These are phyloP conservation scores for Cerioporus squamosus DNA, from an alignment of 1,284 basidiomycete species.

Conservation along the genomic window DNA sequence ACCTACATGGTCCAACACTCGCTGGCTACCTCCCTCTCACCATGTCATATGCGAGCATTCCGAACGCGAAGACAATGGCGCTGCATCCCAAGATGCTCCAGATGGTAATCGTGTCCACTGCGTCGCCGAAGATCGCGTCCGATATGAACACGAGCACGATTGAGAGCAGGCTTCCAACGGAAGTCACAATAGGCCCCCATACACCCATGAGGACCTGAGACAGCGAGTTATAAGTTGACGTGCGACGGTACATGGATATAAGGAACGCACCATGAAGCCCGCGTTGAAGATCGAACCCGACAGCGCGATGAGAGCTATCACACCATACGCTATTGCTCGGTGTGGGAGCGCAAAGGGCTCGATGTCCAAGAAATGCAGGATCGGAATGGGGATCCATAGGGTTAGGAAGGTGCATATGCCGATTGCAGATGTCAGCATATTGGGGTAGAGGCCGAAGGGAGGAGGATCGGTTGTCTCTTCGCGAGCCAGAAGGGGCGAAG, in stretches of 20 bases:
- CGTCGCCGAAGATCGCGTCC: slow-evolving; percentile 69
- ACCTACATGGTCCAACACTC: neutral
- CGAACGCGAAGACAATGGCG: slow-evolving; percentile 75
- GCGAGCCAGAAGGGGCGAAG: slow-evolving; percentile 31
- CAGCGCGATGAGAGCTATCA: slow-evolving; percentile 64
- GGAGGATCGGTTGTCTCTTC: slow-evolving; percentile 51
- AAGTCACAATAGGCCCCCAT: slow-evolving; percentile 87
- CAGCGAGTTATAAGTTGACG: slow-evolving; percentile 12
- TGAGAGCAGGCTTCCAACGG: slow-evolving; percentile 82
- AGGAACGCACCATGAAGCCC: slow-evolving; percentile 67
- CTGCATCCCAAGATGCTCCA: slow-evolving; percentile 71
- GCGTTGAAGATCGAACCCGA: slow-evolving; percentile 78
- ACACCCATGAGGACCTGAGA: slow-evolving; percentile 71
- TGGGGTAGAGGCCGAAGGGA: slow-evolving; percentile 81
- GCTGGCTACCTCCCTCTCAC: slow-evolving; percentile 32
- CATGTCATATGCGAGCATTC: slow-evolving; percentile 74
- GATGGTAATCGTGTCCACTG: slow-evolving; percentile 56
- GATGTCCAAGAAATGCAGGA: slow-evolving; percentile 62
- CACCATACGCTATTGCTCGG: slow-evolving; percentile 43
- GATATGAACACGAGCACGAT: slow-evolving; percentile 81
- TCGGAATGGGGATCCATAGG: slow-evolving; percentile 75
- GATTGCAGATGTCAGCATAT: slow-evolving; percentile 70
- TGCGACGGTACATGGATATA: neutral
- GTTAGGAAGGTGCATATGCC: slow-evolving; percentile 66
- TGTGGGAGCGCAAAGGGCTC: slow-evolving; percentile 67